A percentile compares a stretch with the other conserved stretches of the same genome.
Evolutionary conservation across 495 filamentous ascomycete species (phyloP).

Genomic region (Neurospora sp.): DNA sequence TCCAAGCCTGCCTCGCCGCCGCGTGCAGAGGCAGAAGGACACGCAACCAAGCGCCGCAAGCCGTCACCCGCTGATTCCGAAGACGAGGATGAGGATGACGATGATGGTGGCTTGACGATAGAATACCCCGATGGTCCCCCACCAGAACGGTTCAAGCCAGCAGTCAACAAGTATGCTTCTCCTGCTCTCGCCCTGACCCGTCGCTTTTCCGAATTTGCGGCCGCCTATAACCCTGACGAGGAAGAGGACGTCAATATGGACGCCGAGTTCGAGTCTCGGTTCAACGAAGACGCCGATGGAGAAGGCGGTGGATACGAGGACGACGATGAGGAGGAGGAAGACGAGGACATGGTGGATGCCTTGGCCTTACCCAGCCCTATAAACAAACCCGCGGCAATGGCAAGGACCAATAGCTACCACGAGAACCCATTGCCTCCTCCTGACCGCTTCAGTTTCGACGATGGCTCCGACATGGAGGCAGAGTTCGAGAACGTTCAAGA

Average conservation of each 20-base stretch:
- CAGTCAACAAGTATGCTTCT: conserved; percentile 21
- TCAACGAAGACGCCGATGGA: conserved; percentile 3
- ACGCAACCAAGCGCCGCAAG: conserved; percentile 6
- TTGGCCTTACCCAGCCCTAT: conserved; percentile 28
- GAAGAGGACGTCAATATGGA: conserved; percentile 28
- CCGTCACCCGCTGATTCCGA: conserved; percentile 19
- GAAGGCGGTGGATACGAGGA: conserved; percentile 4
- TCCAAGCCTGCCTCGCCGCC: background rate
- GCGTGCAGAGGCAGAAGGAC: background rate
- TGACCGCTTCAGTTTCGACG: conserved; percentile 1
- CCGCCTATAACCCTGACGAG: conserved; percentile 23
- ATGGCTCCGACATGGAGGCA: conserved; percentile 26
- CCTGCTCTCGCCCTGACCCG: conserved; percentile 26
- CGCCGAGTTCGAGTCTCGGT: conserved; percentile 17
- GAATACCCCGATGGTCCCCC: conserved; percentile 35
- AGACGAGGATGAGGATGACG: conserved; percentile 36
- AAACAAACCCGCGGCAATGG: conserved; percentile 5
- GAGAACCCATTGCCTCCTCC: background rate
- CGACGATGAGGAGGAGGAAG: conserved; percentile 17
- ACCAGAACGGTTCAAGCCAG: conserved; percentile 8
- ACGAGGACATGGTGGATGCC: conserved; percentile 13
- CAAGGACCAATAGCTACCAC: background rate
- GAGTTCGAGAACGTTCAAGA: conserved; percentile 20
- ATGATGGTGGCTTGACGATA: conserved; percentile 34
- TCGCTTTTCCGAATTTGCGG: conserved; percentile 32